Evolutionary conservation across 768 basidiomycete genomes (phyloP).

Genomic region (Chalciporus sphaerocephalus): DNA sequence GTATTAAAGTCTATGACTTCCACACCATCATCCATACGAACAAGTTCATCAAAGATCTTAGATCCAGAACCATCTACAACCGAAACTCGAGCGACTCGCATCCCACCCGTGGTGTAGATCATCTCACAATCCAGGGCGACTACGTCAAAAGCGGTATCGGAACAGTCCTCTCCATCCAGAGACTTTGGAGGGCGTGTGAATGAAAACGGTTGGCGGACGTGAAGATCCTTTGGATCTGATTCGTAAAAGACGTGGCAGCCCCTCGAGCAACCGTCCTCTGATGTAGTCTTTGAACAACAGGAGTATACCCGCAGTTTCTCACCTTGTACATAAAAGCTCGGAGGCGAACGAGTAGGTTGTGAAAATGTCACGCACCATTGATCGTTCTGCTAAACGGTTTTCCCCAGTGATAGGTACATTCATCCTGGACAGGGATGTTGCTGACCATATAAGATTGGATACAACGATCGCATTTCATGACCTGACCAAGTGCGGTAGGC

Average conservation of each 20-base stretch:
- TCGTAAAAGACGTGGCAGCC: conserved; percentile 94
- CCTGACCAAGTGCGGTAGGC: conserved; percentile 58
- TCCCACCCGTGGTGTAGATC: conserved; percentile 91
- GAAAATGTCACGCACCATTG: conserved; percentile 47
- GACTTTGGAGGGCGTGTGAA: conserved; percentile 28
- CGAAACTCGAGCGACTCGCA: conserved; percentile 87
- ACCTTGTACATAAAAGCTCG: conserved; percentile 37
- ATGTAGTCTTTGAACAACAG: conserved; percentile 70
- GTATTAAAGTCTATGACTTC: conserved; percentile 86
- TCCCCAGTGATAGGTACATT: conserved; percentile 86
- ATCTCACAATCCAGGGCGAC: conserved; percentile 96
- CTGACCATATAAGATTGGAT: conserved; percentile 63
- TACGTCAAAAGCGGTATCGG: conserved; percentile 57
- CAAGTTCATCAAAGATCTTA: conserved; percentile 76
- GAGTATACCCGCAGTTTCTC: conserved; percentile 65
- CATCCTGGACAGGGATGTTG: conserved; percentile 47
- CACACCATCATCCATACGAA: conserved; percentile 77
- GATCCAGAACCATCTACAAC: conserved; percentile 74
- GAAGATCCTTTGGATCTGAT: conserved; percentile 56
- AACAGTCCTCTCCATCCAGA: not conserved
- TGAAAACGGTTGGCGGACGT: conserved; percentile 74
- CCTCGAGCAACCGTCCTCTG: conserved; percentile 62
- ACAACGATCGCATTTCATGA: conserved; percentile 79
- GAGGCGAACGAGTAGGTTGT: not conserved
- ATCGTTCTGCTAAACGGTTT: conserved; percentile 55